Conservation (phyloP, 768 basidiomycete genomes). For the Lentinula raphanica region DNA sequence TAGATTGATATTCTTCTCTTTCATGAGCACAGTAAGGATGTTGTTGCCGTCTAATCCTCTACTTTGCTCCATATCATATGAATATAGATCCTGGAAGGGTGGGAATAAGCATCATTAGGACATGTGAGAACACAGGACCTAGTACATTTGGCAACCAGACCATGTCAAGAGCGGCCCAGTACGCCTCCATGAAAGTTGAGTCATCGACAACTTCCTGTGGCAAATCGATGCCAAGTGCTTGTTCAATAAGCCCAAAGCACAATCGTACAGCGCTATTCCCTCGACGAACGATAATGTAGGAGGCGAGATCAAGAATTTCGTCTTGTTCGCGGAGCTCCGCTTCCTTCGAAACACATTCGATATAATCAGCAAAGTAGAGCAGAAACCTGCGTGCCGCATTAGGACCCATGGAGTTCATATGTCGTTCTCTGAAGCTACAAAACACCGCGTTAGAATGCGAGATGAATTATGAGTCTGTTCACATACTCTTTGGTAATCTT, state of each 20-base stretch:
- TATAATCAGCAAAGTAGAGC: constrained; percentile 49
- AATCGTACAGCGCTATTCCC: constrained; percentile 65
- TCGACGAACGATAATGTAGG: constrained; percentile 55
- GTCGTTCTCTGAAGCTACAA: constrained; percentile 48
- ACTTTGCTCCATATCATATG: constrained; percentile 69
- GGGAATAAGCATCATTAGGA: constrained; percentile 3
- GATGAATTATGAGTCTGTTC: background rate
- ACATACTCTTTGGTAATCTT: constrained; percentile 60
- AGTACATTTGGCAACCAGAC: constrained; percentile 74
- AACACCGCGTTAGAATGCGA: background rate
- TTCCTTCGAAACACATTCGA: constrained; percentile 51
- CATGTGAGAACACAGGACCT: constrained; percentile 17
- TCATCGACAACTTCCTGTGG: constrained; percentile 59
- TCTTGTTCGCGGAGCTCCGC: constrained; percentile 56
- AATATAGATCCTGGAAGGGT: constrained; percentile 53
- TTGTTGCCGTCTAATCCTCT: constrained; percentile 64
- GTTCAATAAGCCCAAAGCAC: constrained; percentile 61
- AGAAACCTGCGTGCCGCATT: constrained; percentile 45
- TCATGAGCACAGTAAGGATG: constrained; percentile 64
- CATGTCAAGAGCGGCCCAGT: constrained; percentile 57
- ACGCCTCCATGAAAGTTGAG: constrained; percentile 45
- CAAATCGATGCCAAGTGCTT: constrained; percentile 55
- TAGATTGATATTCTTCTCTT: constrained; percentile 43
- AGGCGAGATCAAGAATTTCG: constrained; percentile 45
- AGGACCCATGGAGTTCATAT: constrained; percentile 40